Evolutionary conservation across 305 asterid genomes (phyloP).

Genomic region (Fraxinus xanthoxyloides): DNA sequence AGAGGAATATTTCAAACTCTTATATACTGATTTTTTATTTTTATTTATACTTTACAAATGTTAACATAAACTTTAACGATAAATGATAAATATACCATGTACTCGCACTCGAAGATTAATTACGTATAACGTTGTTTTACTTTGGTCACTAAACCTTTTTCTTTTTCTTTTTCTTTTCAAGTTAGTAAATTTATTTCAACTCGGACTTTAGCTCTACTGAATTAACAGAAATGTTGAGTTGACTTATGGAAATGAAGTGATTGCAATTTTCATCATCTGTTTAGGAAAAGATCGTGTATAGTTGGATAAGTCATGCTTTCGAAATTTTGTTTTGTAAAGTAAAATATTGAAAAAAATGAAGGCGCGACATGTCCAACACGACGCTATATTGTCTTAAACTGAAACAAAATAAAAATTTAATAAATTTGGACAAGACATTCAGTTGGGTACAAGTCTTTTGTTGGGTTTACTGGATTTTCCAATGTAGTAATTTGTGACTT

Average conservation of each 20-base stretch:
- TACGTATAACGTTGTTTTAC: background rate
- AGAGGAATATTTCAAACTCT: background rate
- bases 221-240: background rate
- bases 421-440: background rate
- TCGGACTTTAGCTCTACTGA: background rate
- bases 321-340: background rate
- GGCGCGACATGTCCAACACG: background rate
- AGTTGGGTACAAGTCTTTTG: background rate
- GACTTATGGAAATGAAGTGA: background rate
- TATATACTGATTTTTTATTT: background rate
- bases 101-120: background rate
- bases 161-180: background rate
- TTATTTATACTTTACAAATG: too few relatives aligned
- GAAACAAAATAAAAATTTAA: background rate
- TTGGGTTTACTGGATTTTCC: background rate
- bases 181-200: background rate
- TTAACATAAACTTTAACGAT: background rate
- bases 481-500: background rate
- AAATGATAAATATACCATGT: background rate
- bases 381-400: background rate
- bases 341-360: background rate
- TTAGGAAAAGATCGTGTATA: background rate
- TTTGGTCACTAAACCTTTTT: background rate
- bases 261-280: background rate
- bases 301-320: background rate